A percentile compares a stretch with the other conserved stretches of the same genome.
These are phyloP conservation scores for Prunus mume DNA, from an alignment of 306 rosid species.

Conservation along the genomic window DNA sequence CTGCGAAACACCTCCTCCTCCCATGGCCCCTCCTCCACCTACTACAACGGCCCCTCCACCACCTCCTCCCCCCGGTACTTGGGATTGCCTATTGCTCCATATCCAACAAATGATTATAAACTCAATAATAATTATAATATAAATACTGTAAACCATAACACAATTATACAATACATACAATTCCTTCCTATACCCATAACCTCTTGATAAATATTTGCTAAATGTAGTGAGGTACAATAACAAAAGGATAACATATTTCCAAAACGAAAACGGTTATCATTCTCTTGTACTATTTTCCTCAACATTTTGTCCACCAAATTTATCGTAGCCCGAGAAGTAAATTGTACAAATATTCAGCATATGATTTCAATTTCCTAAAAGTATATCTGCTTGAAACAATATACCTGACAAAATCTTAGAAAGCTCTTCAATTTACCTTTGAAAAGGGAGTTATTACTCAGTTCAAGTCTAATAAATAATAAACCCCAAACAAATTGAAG, in stretches of 20 bases:
- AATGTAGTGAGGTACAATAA: background rate
- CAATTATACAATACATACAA: constrained; percentile 17
- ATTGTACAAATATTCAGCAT: background rate
- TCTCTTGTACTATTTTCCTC: background rate
- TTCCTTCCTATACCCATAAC: constrained; percentile 9
- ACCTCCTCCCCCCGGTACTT: constrained; percentile 53
- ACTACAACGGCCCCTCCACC: constrained; percentile 23
- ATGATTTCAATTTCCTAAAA: background rate
- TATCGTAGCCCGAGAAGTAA: background rate
- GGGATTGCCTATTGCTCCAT: constrained; percentile 62
- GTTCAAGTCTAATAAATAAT: constrained; percentile 25
- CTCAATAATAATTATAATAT: constrained; percentile 15
- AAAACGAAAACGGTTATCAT: background rate
- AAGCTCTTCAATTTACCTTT: constrained; percentile 9
- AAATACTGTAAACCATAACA: background rate
- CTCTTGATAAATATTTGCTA: background rate
- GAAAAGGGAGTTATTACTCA: constrained; percentile 16
- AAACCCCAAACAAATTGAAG: constrained; percentile 25
- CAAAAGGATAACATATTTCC: background rate
- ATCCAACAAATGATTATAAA: constrained; percentile 21
- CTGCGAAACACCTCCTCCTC: constrained; percentile 56
- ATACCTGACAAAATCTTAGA: background rate
- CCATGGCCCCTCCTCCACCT: constrained; percentile 32
- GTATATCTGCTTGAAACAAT: background rate
- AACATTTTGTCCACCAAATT: background rate